Conservation (phyloP, 208 protist genomes). For the Porcisia deanei region DNA sequence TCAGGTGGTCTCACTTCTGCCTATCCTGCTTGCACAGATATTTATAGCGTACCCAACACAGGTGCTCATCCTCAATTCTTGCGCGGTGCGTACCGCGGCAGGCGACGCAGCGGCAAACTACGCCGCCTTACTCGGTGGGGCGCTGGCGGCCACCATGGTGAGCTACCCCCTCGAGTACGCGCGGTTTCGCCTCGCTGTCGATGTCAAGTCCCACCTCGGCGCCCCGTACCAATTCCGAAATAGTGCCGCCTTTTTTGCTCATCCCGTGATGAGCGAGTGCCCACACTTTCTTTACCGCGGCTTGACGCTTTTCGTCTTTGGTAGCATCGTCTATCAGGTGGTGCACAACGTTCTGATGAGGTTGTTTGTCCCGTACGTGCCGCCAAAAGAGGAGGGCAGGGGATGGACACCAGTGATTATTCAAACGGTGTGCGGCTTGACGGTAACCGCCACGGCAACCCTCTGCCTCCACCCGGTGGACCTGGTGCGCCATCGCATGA, state of each 20-base stretch:
- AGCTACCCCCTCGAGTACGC: conserved; percentile 85
- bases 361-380: conserved; percentile 44
- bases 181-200: conserved; percentile 79
- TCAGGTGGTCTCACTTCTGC: conserved; percentile 69
- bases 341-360: conserved; percentile 46
- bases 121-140: conserved; percentile 47
- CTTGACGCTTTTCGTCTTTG: conserved; percentile 65
- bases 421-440: conserved; percentile 53
- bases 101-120: conserved; percentile 56
- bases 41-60: conserved; percentile 73
- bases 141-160: conserved; percentile 47
- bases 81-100: conserved; percentile 30
- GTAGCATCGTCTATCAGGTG: conserved; percentile 59
- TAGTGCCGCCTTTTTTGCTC: conserved; percentile 76
- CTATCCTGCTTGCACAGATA: conserved; percentile 61
- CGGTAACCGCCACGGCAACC: conserved; percentile 56
- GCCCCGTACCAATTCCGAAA: conserved; percentile 67
- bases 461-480: conserved; percentile 77
- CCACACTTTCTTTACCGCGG: conserved; percentile 77
- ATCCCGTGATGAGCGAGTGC: conserved; percentile 62
- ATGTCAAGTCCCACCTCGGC: conserved; percentile 58
- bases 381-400: conserved; percentile 39
- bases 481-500: conserved; percentile 76
- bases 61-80: conserved; percentile 55
- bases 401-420: conserved; percentile 41